phyloP scores from a whole-genome alignment of 2,329 filamentous ascomycete species.

The Hypoxylon sp. region DNA sequence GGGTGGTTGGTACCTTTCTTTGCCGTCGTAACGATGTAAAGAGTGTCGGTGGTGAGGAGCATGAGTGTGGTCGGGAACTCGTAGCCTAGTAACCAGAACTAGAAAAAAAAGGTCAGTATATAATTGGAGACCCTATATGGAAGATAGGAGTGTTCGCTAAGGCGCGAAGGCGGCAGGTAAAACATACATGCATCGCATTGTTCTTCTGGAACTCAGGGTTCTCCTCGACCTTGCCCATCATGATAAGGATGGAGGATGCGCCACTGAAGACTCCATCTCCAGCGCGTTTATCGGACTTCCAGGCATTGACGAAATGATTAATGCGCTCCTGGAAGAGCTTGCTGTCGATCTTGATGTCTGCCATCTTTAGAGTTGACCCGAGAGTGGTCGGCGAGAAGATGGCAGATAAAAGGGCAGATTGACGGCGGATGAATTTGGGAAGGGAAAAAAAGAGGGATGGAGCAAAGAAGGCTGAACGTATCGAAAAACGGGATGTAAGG shows the following conservation, averaged over 20 bases:
- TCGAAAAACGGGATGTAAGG: conserved; percentile 39
- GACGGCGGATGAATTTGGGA: conserved; percentile 20
- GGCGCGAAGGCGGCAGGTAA: conserved; percentile 16
- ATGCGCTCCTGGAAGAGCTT: conserved; percentile 94
- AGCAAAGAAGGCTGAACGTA: conserved; percentile 38
- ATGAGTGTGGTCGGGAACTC: conserved; percentile 97
- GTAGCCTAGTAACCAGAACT: conserved; percentile 99
- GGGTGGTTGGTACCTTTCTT: conserved; percentile 82
- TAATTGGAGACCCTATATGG: neutral
- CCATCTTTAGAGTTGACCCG: conserved; percentile 65
- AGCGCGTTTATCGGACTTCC: conserved; percentile 95
- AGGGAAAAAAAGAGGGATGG: conserved; percentile 38
- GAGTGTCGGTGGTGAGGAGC: conserved; percentile 87
- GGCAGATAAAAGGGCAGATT: conserved; percentile 43
- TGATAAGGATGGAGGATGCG: conserved; percentile 86
- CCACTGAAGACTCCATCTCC: conserved; percentile 89
- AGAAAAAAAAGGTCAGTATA: conserved; percentile 33
- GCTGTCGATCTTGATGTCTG: conserved; percentile 95
- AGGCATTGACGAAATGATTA: conserved; percentile 86
- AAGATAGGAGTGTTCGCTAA: neutral
- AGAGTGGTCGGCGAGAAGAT: conserved; percentile 47
- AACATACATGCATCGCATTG: conserved; percentile 91
- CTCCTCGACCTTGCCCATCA: conserved; percentile 97
- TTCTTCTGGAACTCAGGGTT: conserved; percentile 91
- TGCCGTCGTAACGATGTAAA: conserved; percentile 94